These are phyloP conservation scores for Aspergillus latus DNA, from an alignment of 2,329 filamentous ascomycete genomes.

Conservation along the genomic window DNA sequence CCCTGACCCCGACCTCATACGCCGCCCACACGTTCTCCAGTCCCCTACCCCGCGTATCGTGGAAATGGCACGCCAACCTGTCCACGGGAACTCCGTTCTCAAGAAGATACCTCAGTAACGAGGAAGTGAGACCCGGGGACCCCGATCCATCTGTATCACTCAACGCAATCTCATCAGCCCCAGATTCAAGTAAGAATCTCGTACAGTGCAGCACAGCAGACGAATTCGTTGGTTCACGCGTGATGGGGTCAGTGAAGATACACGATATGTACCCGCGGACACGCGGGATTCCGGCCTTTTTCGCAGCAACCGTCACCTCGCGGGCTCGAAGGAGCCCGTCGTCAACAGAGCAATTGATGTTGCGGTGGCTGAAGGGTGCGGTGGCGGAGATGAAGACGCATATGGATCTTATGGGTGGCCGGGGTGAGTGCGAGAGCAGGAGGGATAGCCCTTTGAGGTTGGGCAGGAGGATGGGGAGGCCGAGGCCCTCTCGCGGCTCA, in stretches of 20 bases:
- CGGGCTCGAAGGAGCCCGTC: slow-evolving; percentile 37
- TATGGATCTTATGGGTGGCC: not conserved
- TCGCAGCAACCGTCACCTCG: not conserved
- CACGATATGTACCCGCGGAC: slow-evolving; percentile 38
- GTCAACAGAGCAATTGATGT: slow-evolving; percentile 43
- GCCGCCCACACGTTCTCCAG: slow-evolving; percentile 78
- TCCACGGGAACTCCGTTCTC: slow-evolving; percentile 61
- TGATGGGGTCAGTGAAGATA: slow-evolving; percentile 48
- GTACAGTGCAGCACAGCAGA: slow-evolving; percentile 51
- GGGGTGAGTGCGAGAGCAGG: not conserved
- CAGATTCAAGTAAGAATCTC: slow-evolving; percentile 72
- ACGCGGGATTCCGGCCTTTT: too few relatives aligned
- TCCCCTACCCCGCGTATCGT: slow-evolving; percentile 84
- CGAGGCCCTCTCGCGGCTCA: not conserved
- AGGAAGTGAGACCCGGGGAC: slow-evolving; percentile 48
- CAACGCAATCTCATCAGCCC: slow-evolving; percentile 84
- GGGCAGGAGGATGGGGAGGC: slow-evolving; percentile 42
- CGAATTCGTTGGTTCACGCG: slow-evolving; percentile 52
- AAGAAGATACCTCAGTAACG: slow-evolving; percentile 34
- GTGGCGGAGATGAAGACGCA: slow-evolving; percentile 43
- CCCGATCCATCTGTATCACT: slow-evolving; percentile 92
- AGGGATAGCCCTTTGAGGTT: slow-evolving; percentile 40
- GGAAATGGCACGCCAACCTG: slow-evolving; percentile 79
- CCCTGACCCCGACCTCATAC: slow-evolving; percentile 72
- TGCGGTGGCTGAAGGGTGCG: slow-evolving; percentile 45